phyloP scores from a whole-genome alignment of 805 yeast genomes.

The Teunomyces pallodes region DNA sequence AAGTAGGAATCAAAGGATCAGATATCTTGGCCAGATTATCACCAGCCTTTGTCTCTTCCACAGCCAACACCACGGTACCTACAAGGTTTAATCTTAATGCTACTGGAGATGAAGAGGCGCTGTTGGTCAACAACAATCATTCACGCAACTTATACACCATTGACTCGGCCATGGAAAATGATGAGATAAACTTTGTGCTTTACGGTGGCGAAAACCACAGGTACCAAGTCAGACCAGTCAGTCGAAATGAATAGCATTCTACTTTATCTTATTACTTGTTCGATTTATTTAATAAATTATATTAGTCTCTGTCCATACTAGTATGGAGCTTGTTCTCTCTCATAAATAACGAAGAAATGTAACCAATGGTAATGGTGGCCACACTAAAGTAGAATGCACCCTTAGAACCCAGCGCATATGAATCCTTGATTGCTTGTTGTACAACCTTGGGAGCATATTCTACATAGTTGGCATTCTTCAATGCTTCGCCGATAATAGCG shows the following conservation, averaged over 20 bases:
- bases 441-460: conserved; percentile 53
- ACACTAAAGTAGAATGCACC: conserved; percentile 52
- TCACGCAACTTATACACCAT: conserved; percentile 8
- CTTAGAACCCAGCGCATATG: conserved; percentile 54
- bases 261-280: neutral
- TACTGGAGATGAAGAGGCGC: conserved; percentile 4
- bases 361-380: conserved; percentile 38
- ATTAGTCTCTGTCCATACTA: conserved; percentile 41
- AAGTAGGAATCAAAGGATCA: conserved; percentile 13
- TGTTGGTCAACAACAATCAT: conserved; percentile 9
- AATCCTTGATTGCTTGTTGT: conserved; percentile 42
- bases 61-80: conserved; percentile 4
- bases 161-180: neutral
- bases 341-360: conserved; percentile 44
- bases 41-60: conserved; percentile 10
- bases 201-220: conserved; percentile 19
- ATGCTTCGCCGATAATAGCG: conserved; percentile 49
- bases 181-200: conserved; percentile 11
- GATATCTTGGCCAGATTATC: conserved; percentile 10
- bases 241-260: neutral
- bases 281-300: neutral
- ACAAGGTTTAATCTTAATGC: conserved; percentile 17
- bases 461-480: conserved; percentile 55
- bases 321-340: conserved; percentile 59
- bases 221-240: conserved; percentile 14